phyloP scores from a whole-genome alignment of 192 early-diverging fungal species.

The Rhizoclosmatium globosum region DNA sequence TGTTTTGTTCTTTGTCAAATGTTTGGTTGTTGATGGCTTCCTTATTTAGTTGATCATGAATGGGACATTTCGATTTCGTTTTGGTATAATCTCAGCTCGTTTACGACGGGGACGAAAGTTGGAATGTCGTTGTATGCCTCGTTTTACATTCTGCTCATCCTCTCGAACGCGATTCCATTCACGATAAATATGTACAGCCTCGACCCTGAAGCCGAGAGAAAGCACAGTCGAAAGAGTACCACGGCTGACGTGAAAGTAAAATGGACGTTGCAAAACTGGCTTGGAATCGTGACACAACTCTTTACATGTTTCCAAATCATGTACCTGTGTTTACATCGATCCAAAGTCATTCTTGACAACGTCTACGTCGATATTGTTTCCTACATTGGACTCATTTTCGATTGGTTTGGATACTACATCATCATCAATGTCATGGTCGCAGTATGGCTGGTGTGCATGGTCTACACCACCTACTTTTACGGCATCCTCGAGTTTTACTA shows the following conservation, averaged over 20 bases:
- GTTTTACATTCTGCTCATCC: constrained; percentile 20
- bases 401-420: constrained; percentile 27
- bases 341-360: constrained; percentile 15
- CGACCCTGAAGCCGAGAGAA: background rate
- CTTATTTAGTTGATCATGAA: constrained; percentile 4
- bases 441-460: constrained; percentile 16
- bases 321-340: constrained; percentile 14
- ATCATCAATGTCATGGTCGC: constrained; percentile 1
- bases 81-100: constrained; percentile 7
- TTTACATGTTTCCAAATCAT: constrained; percentile 23
- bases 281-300: constrained; percentile 21
- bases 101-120: background rate
- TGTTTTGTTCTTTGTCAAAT: background rate
- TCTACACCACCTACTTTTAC: constrained; percentile 13
- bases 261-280: constrained; percentile 25
- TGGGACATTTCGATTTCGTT: constrained; percentile 1
- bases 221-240: background rate
- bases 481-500: constrained; percentile 6
- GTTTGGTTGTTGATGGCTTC: background rate
- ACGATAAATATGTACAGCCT: background rate
- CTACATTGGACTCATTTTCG: constrained; percentile 23
- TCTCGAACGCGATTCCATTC: constrained; percentile 22
- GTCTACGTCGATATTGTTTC: constrained; percentile 18
- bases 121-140: constrained; percentile 10
- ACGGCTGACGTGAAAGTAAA: constrained; percentile 7